Evolutionary conservation across 2,329 filamentous ascomycete species (phyloP).

Genomic region (Alternaria triticimaculans): DNA sequence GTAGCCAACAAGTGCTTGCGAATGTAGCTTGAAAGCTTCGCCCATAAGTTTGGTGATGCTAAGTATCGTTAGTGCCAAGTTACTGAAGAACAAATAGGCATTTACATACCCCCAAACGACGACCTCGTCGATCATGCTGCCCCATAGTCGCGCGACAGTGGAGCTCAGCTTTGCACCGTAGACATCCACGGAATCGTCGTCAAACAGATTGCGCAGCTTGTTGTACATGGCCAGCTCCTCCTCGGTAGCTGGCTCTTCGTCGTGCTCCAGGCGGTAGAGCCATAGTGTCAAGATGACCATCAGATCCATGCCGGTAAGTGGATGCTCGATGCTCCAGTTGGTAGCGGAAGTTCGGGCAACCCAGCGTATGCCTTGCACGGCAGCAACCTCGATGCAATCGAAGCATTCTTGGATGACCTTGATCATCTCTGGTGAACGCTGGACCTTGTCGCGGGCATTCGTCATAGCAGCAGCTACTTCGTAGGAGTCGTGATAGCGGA

Average conservation of each 20-base stretch:
- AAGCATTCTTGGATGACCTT: conserved; percentile 98
- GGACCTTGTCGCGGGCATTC: conserved; percentile 88
- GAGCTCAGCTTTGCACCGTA: conserved; percentile 88
- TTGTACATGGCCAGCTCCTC: conserved; percentile 91
- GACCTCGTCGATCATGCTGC: conserved; percentile 96
- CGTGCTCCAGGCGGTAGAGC: conserved; percentile 99
- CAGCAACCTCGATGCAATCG: conserved; percentile 95
- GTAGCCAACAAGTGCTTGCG: conserved; percentile 92
- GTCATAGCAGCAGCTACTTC: conserved; percentile 98
- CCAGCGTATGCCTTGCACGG: conserved; percentile 93
- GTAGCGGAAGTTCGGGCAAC: conserved; percentile 96
- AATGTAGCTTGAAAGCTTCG: conserved; percentile 96
- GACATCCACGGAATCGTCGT: conserved; percentile 84
- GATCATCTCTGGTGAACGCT: conserved; percentile 96
- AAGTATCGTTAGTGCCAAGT: conserved; percentile 53
- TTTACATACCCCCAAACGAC: conserved; percentile 96
- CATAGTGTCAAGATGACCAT: conserved; percentile 98
- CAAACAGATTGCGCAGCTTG: conserved; percentile 87
- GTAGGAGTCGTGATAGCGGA: conserved; percentile 96
- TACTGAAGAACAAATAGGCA: neutral
- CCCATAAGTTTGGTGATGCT: conserved; percentile 96
- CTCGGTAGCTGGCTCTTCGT: conserved; percentile 86
- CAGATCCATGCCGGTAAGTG: conserved; percentile 92
- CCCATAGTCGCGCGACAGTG: conserved; percentile 94
- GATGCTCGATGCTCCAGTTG: conserved; percentile 99